phyloP scores from a whole-genome alignment of 805 yeast species.

The Candida xyloterini region DNA sequence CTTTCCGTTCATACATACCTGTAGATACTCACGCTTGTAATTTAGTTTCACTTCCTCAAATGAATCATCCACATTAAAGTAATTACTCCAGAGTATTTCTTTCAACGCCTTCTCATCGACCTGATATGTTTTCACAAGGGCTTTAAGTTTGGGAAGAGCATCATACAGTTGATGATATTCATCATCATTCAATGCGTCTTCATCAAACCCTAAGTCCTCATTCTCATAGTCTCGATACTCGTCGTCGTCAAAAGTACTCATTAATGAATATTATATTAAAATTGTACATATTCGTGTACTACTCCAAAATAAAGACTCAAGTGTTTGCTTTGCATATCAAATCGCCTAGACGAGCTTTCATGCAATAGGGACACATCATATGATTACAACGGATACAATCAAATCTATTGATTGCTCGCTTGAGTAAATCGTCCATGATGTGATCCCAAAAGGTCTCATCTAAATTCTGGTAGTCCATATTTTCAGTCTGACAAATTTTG shows the following conservation, averaged over 20 bases:
- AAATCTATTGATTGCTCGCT: conserved; percentile 21
- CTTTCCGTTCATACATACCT: conserved; percentile 5
- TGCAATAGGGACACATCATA: conserved; percentile 35
- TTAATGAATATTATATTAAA: conserved; percentile 1
- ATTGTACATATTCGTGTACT: background rate
- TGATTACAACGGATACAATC: conserved; percentile 31
- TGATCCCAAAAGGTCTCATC: conserved; percentile 13
- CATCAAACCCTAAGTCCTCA: conserved; percentile 32
- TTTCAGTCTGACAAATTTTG: background rate
- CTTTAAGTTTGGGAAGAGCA: conserved; percentile 42
- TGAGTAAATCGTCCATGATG: conserved; percentile 14
- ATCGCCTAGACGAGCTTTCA: conserved; percentile 29
- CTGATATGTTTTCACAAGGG: conserved; percentile 37
- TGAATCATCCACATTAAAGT: conserved; percentile 52
- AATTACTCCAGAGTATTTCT: conserved; percentile 58
- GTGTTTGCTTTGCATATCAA: conserved; percentile 11
- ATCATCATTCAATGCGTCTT: conserved; percentile 40
- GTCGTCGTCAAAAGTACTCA: conserved; percentile 23
- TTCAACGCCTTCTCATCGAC: conserved; percentile 51
- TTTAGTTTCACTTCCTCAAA: conserved; percentile 43
- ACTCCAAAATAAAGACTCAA: background rate
- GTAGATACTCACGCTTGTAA: conserved; percentile 28
- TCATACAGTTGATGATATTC: conserved; percentile 43
- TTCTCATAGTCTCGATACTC: conserved; percentile 22
- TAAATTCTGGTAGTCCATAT: background rate